These are phyloP conservation scores for Candolleomyces eurysporus DNA, from an alignment of 768 basidiomycete species.

Conservation along the genomic window DNA sequence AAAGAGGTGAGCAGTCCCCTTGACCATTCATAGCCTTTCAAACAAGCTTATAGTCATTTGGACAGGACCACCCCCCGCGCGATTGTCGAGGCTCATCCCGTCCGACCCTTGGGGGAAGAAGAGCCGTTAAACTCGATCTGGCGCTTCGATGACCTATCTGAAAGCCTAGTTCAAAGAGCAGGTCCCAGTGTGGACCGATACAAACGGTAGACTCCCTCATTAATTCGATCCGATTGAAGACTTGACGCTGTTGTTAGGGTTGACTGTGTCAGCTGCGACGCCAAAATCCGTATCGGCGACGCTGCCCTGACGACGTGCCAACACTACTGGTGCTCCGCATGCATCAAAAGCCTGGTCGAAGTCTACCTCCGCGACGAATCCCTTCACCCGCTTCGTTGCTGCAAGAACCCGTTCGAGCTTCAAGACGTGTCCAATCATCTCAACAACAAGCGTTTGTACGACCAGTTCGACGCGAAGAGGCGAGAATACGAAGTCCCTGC, in stretches of 20 bases:
- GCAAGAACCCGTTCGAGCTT: constrained; percentile 13
- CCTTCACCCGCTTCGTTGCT: constrained; percentile 20
- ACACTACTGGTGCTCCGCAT: constrained; percentile 19
- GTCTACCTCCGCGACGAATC: constrained; percentile 17
- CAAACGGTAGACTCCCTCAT: not conserved
- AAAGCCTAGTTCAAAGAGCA: not conserved
- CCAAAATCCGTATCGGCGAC: constrained; percentile 4
- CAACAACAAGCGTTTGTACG: constrained; percentile 4
- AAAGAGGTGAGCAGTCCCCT: not conserved
- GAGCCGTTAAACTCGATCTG: not conserved
- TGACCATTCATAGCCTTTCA: not conserved
- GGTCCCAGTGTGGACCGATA: constrained; percentile 7
- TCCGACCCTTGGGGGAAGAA: not conserved
- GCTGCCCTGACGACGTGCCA: constrained; percentile 13
- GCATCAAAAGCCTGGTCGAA: constrained; percentile 16
- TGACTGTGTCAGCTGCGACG: constrained; percentile 17
- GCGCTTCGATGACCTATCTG: not conserved
- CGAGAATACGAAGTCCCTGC: constrained; percentile 17
- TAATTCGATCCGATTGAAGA: too few relatives aligned
- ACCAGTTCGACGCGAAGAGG: constrained; percentile 11
- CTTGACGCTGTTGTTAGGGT: not conserved
- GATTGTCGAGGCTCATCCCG: not conserved
- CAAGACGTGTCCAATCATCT: constrained; percentile 6
- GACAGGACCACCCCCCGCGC: not conserved
- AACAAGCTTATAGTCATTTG: not conserved